phyloP scores from a whole-genome alignment of 2,329 filamentous ascomycete genomes.

The Penicillium sp. region DNA sequence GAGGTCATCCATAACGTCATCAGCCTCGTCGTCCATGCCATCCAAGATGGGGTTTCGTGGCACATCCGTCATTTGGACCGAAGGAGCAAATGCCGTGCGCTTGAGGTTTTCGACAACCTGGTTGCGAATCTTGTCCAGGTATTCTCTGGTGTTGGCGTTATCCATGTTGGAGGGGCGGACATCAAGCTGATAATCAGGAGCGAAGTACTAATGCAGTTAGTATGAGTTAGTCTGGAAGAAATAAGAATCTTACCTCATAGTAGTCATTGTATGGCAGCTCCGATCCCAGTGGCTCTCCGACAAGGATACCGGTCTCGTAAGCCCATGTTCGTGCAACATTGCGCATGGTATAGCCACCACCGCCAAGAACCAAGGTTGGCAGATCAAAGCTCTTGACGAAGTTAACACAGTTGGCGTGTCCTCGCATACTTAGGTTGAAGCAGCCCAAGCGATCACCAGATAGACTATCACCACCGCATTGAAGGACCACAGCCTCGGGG shows the following conservation, averaged over 20 bases:
- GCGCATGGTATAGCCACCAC: constrained; percentile 69
- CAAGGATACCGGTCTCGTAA: constrained; percentile 74
- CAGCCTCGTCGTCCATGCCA: constrained; percentile 63
- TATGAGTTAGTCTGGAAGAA: constrained; percentile 4
- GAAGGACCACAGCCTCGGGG: constrained; percentile 66
- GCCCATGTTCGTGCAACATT: constrained; percentile 63
- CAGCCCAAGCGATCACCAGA: constrained; percentile 67
- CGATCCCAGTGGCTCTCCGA: constrained; percentile 76
- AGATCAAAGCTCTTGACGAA: constrained; percentile 68
- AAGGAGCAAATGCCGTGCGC: constrained; percentile 62
- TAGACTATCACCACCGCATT: constrained; percentile 67
- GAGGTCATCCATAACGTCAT: constrained; percentile 65
- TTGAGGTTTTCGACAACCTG: constrained; percentile 68
- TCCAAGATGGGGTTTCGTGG: constrained; percentile 56
- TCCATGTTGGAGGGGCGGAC: constrained; percentile 72
- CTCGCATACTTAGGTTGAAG: constrained; percentile 70
- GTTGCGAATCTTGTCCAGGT: constrained; percentile 65
- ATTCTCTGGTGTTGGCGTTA: constrained; percentile 67
- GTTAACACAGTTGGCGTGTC: constrained; percentile 68
- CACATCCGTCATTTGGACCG: constrained; percentile 64
- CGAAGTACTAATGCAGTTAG: constrained; percentile 59
- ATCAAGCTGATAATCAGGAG: constrained; percentile 68
- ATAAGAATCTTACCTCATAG: constrained; percentile 61
- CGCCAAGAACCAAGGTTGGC: constrained; percentile 65
- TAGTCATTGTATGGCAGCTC: constrained; percentile 97